Conservation (phyloP, 1,284 basidiomycete species). For the Apiotrichum gracile region DNA sequence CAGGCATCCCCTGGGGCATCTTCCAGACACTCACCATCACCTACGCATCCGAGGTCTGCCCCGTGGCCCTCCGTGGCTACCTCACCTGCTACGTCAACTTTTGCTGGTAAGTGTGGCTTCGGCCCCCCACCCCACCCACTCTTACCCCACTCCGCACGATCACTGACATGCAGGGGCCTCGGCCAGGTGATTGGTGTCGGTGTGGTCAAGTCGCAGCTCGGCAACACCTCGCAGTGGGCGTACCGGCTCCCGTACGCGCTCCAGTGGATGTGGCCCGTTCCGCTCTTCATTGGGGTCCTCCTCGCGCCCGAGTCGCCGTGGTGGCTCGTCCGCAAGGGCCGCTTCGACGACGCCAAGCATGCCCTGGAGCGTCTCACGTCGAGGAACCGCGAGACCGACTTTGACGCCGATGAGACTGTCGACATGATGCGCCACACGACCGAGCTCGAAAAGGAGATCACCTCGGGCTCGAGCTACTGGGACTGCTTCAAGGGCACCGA, state of each 20-base stretch:
- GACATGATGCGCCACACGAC: constrained; percentile 47
- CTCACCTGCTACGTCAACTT: constrained; percentile 42
- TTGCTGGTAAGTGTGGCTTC: constrained; percentile 35
- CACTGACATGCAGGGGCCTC: constrained; percentile 17
- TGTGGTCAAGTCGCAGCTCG: constrained; percentile 38
- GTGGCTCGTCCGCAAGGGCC: constrained; percentile 22
- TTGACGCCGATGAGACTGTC: constrained; percentile 47
- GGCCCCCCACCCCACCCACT: no score
- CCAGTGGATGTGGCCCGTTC: constrained; percentile 39
- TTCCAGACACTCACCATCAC: constrained; percentile 17
- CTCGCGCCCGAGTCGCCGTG: constrained; percentile 27
- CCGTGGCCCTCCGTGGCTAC: constrained; percentile 41
- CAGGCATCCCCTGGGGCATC: constrained; percentile 23
- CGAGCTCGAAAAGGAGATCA: constrained; percentile 34
- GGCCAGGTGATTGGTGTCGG: constrained; percentile 43
- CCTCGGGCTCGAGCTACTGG: constrained; percentile 39
- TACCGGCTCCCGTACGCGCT: constrained; percentile 33
- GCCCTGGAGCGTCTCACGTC: constrained; percentile 44
- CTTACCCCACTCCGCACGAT: no score
- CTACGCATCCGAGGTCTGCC: constrained; percentile 44
- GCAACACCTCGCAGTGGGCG: constrained; percentile 31
- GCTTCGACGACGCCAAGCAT: constrained; percentile 49
- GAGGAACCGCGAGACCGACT: constrained; percentile 33
- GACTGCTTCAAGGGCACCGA: constrained; percentile 50
- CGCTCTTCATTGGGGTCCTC: constrained; percentile 31